These are phyloP conservation scores for Eucalyptus sideroxylon DNA, from an alignment of 345 rosid genomes.

Conservation along the genomic window DNA sequence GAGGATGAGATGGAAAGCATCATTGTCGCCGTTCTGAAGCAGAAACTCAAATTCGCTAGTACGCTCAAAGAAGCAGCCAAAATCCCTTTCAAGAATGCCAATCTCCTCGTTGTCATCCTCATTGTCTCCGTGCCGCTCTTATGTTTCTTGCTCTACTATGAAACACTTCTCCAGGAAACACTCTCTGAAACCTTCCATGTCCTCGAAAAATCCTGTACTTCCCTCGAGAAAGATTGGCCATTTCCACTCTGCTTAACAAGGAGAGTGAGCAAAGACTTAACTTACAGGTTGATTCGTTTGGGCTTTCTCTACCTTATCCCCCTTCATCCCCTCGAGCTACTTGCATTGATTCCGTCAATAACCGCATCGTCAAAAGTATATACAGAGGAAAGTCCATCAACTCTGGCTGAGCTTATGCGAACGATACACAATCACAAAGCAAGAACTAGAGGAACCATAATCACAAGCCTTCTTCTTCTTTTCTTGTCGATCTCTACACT, in stretches of 20 bases:
- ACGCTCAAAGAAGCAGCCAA: conserved; percentile 2
- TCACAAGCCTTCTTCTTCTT: not conserved
- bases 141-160: conserved; percentile 7
- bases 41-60: not conserved
- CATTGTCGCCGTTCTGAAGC: not conserved
- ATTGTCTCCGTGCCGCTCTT: conserved; percentile 3
- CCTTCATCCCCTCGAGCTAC: conserved; percentile 11
- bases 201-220: not conserved
- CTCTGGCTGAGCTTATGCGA: not conserved
- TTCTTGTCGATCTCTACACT: not conserved
- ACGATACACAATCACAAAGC: not conserved
- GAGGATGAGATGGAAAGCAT: not conserved
- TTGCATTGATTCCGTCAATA: not conserved
- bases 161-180: conserved; percentile 1
- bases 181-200: not conserved
- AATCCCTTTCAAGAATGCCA: not conserved
- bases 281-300: not conserved
- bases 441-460: not conserved
- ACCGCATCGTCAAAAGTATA: not conserved
- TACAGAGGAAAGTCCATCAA: not conserved
- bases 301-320: not conserved
- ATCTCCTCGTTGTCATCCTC: not conserved
- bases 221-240: not conserved
- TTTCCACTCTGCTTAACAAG: not conserved
- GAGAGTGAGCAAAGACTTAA: not conserved